phyloP scores from a whole-genome alignment of 2,329 filamentous ascomycete genomes.

The Pseudogymnoascus sp. region DNA sequence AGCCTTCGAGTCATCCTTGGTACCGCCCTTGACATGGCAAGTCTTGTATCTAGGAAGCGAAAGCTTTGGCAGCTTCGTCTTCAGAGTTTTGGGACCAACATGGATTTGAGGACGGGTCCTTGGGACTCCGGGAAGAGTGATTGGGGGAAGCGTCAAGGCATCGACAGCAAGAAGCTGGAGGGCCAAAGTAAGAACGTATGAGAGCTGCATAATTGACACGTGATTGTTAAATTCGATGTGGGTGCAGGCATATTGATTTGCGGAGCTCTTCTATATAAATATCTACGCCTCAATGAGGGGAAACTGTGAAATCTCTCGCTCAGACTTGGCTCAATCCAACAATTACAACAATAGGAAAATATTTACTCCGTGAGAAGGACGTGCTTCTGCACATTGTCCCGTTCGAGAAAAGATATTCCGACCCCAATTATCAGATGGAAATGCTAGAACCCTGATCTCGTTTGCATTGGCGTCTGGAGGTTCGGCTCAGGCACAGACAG shows the following conservation, averaged over 20 bases:
- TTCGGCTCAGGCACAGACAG: not conserved
- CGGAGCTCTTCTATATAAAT: slow-evolving; percentile 2
- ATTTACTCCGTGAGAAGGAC: slow-evolving; percentile 5
- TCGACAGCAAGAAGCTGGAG: slow-evolving; percentile 1
- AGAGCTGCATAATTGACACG: not conserved
- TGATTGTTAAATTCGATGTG: not conserved
- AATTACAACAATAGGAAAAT: not conserved
- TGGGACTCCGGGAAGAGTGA: not conserved
- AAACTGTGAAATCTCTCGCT: not conserved
- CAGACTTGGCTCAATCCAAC: not conserved
- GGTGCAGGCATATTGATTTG: not conserved
- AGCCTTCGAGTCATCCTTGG: slow-evolving; percentile 32
- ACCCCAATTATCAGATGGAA: not conserved
- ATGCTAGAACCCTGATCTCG: not conserved
- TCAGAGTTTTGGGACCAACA: not conserved
- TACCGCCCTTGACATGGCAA: slow-evolving; percentile 23
- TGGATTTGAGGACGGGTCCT: not conserved
- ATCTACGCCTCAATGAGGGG: not conserved
- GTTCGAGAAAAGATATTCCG: not conserved
- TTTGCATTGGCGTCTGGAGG: not conserved
- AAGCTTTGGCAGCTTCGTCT: not conserved
- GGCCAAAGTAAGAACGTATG: not conserved
- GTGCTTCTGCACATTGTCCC: not conserved
- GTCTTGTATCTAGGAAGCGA: not conserved
- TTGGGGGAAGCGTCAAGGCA: not conserved